phyloP scores from a whole-genome alignment of 2,329 filamentous ascomycete species.

The Cryphonectria carpinicola region DNA sequence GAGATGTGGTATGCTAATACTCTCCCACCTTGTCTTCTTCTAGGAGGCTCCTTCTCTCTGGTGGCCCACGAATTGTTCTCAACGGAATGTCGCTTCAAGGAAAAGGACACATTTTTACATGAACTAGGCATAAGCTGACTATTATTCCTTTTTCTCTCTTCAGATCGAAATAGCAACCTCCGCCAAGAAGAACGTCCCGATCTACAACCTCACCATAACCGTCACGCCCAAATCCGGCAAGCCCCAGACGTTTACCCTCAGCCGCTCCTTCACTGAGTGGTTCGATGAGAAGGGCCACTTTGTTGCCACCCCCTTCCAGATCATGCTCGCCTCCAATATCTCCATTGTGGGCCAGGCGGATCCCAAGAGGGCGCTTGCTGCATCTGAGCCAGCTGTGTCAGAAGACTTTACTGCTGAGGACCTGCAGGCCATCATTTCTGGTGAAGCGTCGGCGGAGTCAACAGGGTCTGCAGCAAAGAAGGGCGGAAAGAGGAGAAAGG shows the following conservation, averaged over 20 bases:
- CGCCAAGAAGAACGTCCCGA: slow-evolving; percentile 77
- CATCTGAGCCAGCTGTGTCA: slow-evolving; percentile 44
- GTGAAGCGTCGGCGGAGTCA: slow-evolving; percentile 40
- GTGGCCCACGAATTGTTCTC: background rate
- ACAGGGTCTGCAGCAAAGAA: slow-evolving; percentile 42
- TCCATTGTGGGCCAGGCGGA: slow-evolving; percentile 69
- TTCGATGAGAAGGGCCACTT: slow-evolving; percentile 76
- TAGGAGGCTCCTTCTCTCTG: background rate
- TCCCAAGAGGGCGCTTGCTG: slow-evolving; percentile 52
- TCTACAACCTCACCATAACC: slow-evolving; percentile 75
- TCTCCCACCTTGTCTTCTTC: slow-evolving; percentile 15
- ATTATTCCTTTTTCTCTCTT: background rate
- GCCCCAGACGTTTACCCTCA: slow-evolving; percentile 55
- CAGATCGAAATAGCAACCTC: slow-evolving; percentile 75
- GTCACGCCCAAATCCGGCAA: slow-evolving; percentile 45
- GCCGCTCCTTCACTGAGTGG: slow-evolving; percentile 72
- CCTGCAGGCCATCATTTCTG: slow-evolving; percentile 52
- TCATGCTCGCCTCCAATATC: slow-evolving; percentile 71
- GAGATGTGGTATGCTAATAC: slow-evolving; percentile 60
- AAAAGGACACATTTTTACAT: background rate
- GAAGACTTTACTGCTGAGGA: slow-evolving; percentile 46
- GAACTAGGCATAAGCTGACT: background rate
- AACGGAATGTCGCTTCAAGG: background rate
- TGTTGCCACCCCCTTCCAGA: slow-evolving; percentile 76
- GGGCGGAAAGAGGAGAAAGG: slow-evolving; percentile 53